Conservation (phyloP, 2,329 filamentous ascomycete genomes). For the Ophiostoma sp. region DNA sequence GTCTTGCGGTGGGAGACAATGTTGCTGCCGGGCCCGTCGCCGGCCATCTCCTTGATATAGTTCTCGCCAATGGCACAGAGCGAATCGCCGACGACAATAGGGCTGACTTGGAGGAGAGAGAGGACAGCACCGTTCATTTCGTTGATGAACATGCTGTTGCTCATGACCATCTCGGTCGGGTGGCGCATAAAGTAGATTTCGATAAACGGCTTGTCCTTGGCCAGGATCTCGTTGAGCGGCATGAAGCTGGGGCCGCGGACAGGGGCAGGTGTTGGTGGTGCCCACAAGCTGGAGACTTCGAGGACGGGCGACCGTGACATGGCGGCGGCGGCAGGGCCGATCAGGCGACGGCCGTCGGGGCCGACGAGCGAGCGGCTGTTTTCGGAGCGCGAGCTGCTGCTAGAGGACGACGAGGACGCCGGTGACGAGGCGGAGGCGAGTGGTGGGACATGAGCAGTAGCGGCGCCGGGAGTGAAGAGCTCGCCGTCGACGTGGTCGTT, state of each 20-base stretch:
- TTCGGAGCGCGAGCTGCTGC: background rate
- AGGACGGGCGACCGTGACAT: constrained; percentile 16
- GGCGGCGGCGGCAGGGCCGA: constrained; percentile 11
- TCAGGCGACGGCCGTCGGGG: constrained; percentile 21
- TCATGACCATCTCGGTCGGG: constrained; percentile 29
- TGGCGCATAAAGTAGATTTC: constrained; percentile 30
- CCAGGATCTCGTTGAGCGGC: constrained; percentile 23
- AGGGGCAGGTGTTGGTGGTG: constrained; percentile 20
- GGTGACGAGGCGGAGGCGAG: background rate
- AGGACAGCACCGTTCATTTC: constrained; percentile 30
- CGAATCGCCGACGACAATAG: constrained; percentile 26
- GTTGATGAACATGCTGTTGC: constrained; percentile 27
- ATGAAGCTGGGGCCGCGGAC: constrained; percentile 25
- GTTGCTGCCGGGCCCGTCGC: background rate
- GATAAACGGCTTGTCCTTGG: constrained; percentile 27
- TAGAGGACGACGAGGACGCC: background rate
- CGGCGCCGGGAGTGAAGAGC: background rate
- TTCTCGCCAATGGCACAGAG: constrained; percentile 30
- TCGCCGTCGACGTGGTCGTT: constrained; percentile 14
- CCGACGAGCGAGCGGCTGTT: constrained; percentile 20
- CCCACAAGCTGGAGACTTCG: constrained; percentile 21
- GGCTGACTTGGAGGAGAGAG: constrained; percentile 26
- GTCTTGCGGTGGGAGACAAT: constrained; percentile 24
- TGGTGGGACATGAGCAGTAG: background rate
- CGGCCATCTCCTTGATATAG: constrained; percentile 24